A percentile compares a stretch with the other conserved stretches of the same genome.
These are phyloP conservation scores for Sanghuangporus baumii DNA, from an alignment of 1,284 basidiomycete genomes.

Conservation along the genomic window DNA sequence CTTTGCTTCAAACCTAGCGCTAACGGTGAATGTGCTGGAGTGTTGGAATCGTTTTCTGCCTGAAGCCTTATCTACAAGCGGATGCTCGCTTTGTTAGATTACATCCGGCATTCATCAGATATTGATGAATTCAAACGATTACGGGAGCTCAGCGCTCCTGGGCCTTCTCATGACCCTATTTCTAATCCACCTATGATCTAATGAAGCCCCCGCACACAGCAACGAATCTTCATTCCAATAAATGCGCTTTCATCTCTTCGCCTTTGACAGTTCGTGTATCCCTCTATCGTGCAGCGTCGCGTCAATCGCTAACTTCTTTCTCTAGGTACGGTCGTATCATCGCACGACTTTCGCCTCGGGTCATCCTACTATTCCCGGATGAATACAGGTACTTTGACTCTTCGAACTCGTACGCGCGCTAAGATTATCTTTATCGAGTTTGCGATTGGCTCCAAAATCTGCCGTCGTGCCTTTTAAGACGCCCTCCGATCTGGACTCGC, in stretches of 20 bases:
- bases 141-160: not conserved
- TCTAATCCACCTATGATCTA: not conserved
- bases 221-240: not conserved
- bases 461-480: not conserved
- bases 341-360: not conserved
- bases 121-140: not conserved
- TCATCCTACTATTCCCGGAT: not conserved
- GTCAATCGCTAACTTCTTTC: not conserved
- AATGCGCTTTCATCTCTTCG: not conserved
- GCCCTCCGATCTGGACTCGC: not conserved
- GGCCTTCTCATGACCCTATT: not conserved
- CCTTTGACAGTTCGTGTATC: not conserved
- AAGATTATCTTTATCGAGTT: not conserved
- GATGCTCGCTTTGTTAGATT: not conserved
- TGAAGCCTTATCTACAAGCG: not conserved
- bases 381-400: not conserved
- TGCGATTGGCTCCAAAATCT: not conserved
- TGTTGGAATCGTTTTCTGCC: not conserved
- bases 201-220: not conserved
- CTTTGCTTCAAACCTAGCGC: not conserved
- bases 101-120: not conserved
- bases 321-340: not conserved
- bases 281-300: not conserved
- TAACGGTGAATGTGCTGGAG: not conserved
- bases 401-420: not conserved